Percentiles rank a stretch among this genome's conserved stretches.
phyloP scores from a whole-genome alignment of 2,329 filamentous ascomycete species.

The Chaetoscypha palmicola region DNA sequence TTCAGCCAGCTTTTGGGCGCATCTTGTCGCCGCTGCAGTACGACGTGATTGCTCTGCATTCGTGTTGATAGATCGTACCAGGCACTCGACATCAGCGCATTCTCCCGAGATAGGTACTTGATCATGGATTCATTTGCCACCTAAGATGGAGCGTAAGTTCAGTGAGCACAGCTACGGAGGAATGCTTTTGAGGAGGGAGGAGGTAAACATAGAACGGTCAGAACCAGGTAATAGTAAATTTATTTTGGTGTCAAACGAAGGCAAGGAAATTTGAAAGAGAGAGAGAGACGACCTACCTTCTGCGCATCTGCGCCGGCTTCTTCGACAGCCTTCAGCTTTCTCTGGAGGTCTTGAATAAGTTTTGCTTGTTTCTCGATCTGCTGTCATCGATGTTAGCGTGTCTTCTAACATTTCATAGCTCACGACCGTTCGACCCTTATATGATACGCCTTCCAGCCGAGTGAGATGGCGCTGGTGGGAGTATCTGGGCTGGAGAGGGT shows the following conservation, averaged over 20 bases:
- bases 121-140: conserved; percentile 28
- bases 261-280: conserved; percentile 12
- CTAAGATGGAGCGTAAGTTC: conserved; percentile 15
- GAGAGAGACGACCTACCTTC: conserved; percentile 29
- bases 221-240: too few relatives aligned
- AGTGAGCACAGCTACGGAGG: too few relatives aligned
- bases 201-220: neutral
- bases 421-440: too few relatives aligned
- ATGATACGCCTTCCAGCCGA: too few relatives aligned
- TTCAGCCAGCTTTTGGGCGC: conserved; percentile 76
- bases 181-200: too few relatives aligned
- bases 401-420: neutral
- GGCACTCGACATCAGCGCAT: conserved; percentile 70
- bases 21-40: conserved; percentile 67
- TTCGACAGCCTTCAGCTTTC: conserved; percentile 23
- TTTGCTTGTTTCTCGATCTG: conserved; percentile 25
- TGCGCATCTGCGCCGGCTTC: conserved; percentile 25
- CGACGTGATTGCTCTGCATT: conserved; percentile 76
- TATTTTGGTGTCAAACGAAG: too few relatives aligned
- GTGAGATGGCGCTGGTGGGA: too few relatives aligned
- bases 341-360: conserved; percentile 26
- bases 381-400: conserved; percentile 22
- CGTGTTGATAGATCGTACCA: conserved; percentile 79
- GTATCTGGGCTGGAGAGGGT: too few relatives aligned
- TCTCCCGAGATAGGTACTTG: conserved; percentile 67